Conservation (phyloP, 129 eudicot species). For the Saposhnikovia divaricata region DNA sequence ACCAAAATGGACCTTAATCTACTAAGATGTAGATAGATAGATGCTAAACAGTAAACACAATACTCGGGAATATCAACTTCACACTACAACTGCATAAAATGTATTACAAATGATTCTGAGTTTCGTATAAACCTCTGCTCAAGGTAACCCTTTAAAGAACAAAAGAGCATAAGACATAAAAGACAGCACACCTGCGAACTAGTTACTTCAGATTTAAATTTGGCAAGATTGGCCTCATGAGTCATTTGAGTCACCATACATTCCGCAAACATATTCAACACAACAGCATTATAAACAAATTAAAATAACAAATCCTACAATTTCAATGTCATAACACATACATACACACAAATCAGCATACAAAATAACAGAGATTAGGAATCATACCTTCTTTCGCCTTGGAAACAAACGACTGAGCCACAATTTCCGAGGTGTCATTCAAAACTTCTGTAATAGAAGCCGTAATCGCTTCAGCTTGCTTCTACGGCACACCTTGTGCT, state of each 20-base stretch:
- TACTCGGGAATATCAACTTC: too few relatives aligned
- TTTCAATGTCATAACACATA: not conserved
- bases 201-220: conserved; percentile 56
- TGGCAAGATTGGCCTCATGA: conserved; percentile 72
- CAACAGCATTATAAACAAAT: too few relatives aligned
- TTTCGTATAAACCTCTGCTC: not conserved
- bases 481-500: conserved; percentile 74
- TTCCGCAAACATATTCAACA: too few relatives aligned
- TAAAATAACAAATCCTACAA: too few relatives aligned
- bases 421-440: conserved; percentile 69
- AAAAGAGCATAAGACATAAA: not conserved
- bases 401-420: conserved; percentile 70
- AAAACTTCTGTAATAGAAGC: conserved; percentile 53
- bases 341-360: not conserved
- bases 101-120: not conserved
- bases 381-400: conserved; percentile 61
- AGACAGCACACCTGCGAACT: conserved; percentile 71
- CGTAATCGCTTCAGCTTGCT: conserved; percentile 89
- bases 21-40: too few relatives aligned
- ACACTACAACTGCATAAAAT: too few relatives aligned
- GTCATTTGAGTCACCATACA: conserved; percentile 66
- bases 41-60: too few relatives aligned
- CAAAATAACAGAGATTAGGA: not conserved
- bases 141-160: not conserved
- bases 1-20: too few relatives aligned